Evolutionary conservation across 495 filamentous ascomycete genomes (phyloP).

Genomic region (Neurospora discreta): DNA sequence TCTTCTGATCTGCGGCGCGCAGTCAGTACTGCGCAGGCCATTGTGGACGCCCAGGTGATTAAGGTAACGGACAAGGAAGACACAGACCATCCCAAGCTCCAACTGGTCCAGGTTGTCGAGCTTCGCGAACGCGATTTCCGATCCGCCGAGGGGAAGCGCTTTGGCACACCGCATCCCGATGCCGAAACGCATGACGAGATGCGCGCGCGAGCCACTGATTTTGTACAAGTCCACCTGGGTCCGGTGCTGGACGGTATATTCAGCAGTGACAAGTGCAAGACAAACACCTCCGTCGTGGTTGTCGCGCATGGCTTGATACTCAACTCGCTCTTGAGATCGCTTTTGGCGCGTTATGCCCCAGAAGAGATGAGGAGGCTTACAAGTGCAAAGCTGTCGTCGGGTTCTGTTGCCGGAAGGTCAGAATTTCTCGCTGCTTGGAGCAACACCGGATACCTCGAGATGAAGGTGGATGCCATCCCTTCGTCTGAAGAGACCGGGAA

Average conservation of each 20-base stretch:
- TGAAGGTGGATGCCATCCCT: not conserved
- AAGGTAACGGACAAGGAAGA: not conserved
- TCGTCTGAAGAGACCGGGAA: not conserved
- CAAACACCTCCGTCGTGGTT: slow-evolving; percentile 38
- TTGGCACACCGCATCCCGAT: slow-evolving; percentile 14
- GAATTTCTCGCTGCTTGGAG: slow-evolving; percentile 25
- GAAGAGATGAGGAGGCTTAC: slow-evolving; percentile 9
- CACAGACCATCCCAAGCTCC: not conserved
- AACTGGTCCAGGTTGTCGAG: slow-evolving; percentile 38
- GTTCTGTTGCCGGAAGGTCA: not conserved
- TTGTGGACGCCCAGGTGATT: slow-evolving; percentile 41
- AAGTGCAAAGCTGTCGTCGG: not conserved
- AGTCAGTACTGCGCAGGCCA: slow-evolving; percentile 53
- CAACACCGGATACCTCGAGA: slow-evolving; percentile 33
- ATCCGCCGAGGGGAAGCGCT: slow-evolving; percentile 52
- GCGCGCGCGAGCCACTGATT: slow-evolving; percentile 46
- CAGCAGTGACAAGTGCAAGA: slow-evolving; percentile 3
- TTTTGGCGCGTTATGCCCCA: slow-evolving; percentile 32
- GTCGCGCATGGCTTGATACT: slow-evolving; percentile 78
- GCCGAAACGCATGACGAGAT: slow-evolving; percentile 56
- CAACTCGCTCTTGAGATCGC: slow-evolving; percentile 48
- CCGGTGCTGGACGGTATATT: slow-evolving; percentile 37
- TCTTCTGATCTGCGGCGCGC: slow-evolving; percentile 73
- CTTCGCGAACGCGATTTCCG: slow-evolving; percentile 67
- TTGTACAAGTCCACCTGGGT: slow-evolving; percentile 49